Evolutionary conservation across 129 eudicot genomes (phyloP), one percentile per base, ranked within the genome.

Genomic region (Chrysanthemum lavandulifolium): DNA sequence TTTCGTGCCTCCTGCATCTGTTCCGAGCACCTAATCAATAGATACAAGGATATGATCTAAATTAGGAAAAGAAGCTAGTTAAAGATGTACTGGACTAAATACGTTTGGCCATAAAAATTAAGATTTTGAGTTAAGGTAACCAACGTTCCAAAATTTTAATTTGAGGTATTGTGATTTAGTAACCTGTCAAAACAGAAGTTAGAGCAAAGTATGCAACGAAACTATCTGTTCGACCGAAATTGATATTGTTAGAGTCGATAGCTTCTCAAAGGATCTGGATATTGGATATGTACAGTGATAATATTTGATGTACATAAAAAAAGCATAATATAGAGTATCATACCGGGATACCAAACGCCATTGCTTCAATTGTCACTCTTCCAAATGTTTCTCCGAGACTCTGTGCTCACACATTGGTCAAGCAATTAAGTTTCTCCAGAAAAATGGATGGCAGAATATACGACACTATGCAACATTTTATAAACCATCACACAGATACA

Each of bases 301-400:
- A 31, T 4, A 31, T 31, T 31, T 31, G 36, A 31, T 31, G 36
- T 16, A 15, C 21, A 16, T 56, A 56, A 56, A 7, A 7, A 15
- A 51, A 51, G 61, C 31, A 59, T 59, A 7, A 21, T 59, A 21
- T 19, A 23, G 5, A 31, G 36, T 31, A 31, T 31, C 36, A 31
- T 31, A 31, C 36, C 76, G 98, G 98, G 68, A 94, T 87, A 71
- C 97, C 98, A 72, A 90, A 94, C 69, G 98, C 93, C 98, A 94
- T 94, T 59, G 98, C 98, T 81, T 93, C 98, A 77, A 89, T 84
- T 67, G 96, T 93, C n/a, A 89, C 98, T 81, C 98, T 80, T 81
- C 98, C 98, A 84, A 94, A 94, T 59, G 98, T 94, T 85, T 94
- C 98, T 61, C 98, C 97, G 40, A 88, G 58, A 23, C 96, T 96